Evolutionary conservation across 768 basidiomycete genomes (phyloP), one percentile per base, ranked within the genome.

Genomic region (Pleurotus pulmonarius): DNA sequence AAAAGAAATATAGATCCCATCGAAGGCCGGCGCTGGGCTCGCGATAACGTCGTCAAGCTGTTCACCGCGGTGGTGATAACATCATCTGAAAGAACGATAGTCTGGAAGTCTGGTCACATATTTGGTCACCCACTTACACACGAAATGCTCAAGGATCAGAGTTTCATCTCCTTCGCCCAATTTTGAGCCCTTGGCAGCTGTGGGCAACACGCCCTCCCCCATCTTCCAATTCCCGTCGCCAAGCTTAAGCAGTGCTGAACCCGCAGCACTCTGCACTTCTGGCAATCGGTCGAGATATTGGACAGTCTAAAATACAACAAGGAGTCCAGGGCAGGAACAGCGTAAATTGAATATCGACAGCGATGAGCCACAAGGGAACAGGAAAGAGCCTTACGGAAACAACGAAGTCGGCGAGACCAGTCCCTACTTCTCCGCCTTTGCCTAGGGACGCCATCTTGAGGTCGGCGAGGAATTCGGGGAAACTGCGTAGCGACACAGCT

Each of bases 201-300:
- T 77, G 22, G 51, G 51, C 24, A 53, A 15, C 18, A 89, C 77
- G 4, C 90, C 90, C 58, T 90, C 90, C 3, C 92, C 92, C 91
- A 94, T 93, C 70, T 83, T 90, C 92, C 92, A 93, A 61, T 93
- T 93, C 8, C 92, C 92, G 58, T 94, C 91, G 0, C 92, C 92
- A 0, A 94, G 79, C 2, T 84, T 81, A 40, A 83, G 66, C 38
- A 93, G 72, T 0, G 86, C 84, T 1, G 87, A 75, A 1, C 80
- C 80, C 8, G 86, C 88, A 1, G 88, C 89, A 15, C 73, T 77
- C 55, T 83, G 78, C 3, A 92, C 87, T 49, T 86, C 81, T 0
- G 89, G 88, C 2, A 94, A 71, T 52, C 80, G 76, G 55, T 88
- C 81, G 59, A 94, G 66, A 64, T 90, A 93, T 41, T 79, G 75